Conservation (phyloP, 768 basidiomycete species). For the Pleurotus cornucopiae region DNA sequence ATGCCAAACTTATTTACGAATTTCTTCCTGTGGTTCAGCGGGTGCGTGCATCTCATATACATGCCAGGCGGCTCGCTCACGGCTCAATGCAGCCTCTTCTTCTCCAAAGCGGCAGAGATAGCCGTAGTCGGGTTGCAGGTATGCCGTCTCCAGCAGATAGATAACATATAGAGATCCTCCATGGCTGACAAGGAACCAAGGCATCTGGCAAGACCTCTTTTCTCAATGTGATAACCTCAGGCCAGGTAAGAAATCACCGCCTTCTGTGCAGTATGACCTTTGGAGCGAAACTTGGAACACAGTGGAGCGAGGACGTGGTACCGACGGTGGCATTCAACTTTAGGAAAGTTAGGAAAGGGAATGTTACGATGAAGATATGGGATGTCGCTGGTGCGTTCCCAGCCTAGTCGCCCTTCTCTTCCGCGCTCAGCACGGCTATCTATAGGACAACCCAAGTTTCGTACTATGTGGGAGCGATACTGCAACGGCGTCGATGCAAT, state of each 20-base stretch:
- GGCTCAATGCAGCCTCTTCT: conserved; percentile 60
- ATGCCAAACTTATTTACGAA: conserved; percentile 41
- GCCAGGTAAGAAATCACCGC: conserved; percentile 47
- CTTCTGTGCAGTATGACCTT: not conserved
- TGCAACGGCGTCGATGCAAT: conserved; percentile 91
- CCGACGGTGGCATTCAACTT: conserved; percentile 94
- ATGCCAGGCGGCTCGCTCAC: not conserved
- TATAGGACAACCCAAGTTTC: conserved; percentile 85
- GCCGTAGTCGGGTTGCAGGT: conserved; percentile 92
- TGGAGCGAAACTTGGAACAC: conserved; percentile 13
- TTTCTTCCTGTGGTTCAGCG: conserved; percentile 41
- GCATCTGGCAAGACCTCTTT: conserved; percentile 95
- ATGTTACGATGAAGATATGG: conserved; percentile 91
- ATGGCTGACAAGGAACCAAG: conserved; percentile 31
- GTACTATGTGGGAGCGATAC: conserved; percentile 95
- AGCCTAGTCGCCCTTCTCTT: not conserved
- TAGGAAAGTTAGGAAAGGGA: conserved; percentile 83
- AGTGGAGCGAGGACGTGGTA: conserved; percentile 97
- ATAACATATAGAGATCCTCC: not conserved
- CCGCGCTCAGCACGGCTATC: not conserved
- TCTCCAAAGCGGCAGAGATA: conserved; percentile 83
- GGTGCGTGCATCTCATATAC: conserved; percentile 21
- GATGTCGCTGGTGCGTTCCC: conserved; percentile 76
- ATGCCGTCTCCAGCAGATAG: conserved; percentile 4
- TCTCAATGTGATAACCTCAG: conserved; percentile 87